Base-by-base conservation (phyloP, 352 stramenopile species). In the Globisporangium canariense region DNA sequence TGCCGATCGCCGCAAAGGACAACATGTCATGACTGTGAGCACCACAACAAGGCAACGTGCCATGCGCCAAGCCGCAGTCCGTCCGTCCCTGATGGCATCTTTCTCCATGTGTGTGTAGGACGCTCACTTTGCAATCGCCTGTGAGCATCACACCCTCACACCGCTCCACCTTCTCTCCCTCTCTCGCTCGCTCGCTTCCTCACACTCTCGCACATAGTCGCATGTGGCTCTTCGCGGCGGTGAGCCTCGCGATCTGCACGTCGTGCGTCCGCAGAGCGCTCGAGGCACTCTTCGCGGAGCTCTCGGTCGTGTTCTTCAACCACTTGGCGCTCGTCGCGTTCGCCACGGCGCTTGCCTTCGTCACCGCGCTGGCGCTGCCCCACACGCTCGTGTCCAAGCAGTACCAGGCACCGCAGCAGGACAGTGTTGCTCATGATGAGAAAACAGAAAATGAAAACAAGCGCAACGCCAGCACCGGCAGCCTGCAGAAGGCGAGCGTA, bases 271-370 rank as follows among this genome's bases (percentile, higher is more conserved):
- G 81, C 67, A 67, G 70, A 13, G 76, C 69, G 69, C 78, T 90
- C 46, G 77, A 90, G 55, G 64, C 65, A 53, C 62, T 88, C 7
- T 90, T 90, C 62, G 76, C 81, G 10, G 79, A 90, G 68, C 71
- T 90, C 45, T 74, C 74, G 28, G 67, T 88, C 69, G 45, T 89
- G 53, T 89, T 89, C 66, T 77, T 90, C 69, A 86, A 75, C 55
- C 81, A 83, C 53, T 66, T 89, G 43, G 50, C 56, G 47, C 62
- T 78, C 14, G 68, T 90, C 20, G 56, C 67, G 40, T 51, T 89
- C 41, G 67, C 28, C 16, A 65, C 70, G 3, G n/a, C 65, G 18
- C n/a, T 70, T n/a, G 46, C 53, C 20, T 64, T 58, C 61, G 40
- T 52, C 46, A 52, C 47, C 25, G 58, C 73, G 34, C 51, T 81